Percentiles rank a stretch among this genome's conserved stretches.
These are phyloP conservation scores for Ophiostoma perfectum DNA, from an alignment of 2,329 filamentous ascomycete genomes.

Conservation along the genomic window DNA sequence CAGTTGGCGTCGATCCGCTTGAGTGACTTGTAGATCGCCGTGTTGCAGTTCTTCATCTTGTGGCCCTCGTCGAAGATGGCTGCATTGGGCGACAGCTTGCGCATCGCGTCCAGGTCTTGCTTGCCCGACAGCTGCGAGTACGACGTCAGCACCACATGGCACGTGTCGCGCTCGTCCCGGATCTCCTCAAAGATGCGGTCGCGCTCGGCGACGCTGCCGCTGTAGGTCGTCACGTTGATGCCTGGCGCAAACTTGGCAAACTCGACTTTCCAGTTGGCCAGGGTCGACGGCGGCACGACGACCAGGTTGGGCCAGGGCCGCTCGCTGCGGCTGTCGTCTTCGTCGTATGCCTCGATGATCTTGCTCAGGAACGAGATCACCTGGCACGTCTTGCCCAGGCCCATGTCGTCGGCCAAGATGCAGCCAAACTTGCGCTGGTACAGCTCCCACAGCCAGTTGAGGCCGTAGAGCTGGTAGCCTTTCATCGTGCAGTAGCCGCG, in stretches of 20 bases:
- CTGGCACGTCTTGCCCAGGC: slow-evolving; percentile 91
- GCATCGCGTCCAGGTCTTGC: slow-evolving; percentile 48
- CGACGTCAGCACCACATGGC: slow-evolving; percentile 57
- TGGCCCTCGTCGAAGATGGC: slow-evolving; percentile 92
- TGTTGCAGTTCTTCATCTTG: slow-evolving; percentile 81
- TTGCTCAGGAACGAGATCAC: slow-evolving; percentile 89
- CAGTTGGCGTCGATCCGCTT: slow-evolving; percentile 74
- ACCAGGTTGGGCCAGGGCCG: slow-evolving; percentile 69
- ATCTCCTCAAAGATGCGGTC: slow-evolving; percentile 60
- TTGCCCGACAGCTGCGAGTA: slow-evolving; percentile 53
- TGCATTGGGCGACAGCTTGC: slow-evolving; percentile 45
- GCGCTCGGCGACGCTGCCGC: slow-evolving; percentile 61
- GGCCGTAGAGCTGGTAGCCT: slow-evolving; percentile 85
- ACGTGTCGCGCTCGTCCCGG: slow-evolving; percentile 55
- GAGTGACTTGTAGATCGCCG: slow-evolving; percentile 73
- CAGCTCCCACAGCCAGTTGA: slow-evolving; percentile 89
- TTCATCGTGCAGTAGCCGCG: slow-evolving; percentile 72
- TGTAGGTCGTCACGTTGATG: slow-evolving; percentile 66
- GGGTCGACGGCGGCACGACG: slow-evolving; percentile 85
- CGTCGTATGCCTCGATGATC: slow-evolving; percentile 58
- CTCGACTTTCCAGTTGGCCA: slow-evolving; percentile 93
- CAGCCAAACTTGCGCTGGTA: slow-evolving; percentile 75
- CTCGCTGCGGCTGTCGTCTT: slow-evolving; percentile 23
- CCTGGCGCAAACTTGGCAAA: slow-evolving; percentile 80
- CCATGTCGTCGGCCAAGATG: slow-evolving; percentile 97